Evolutionary conservation across 1,284 basidiomycete species (phyloP).

Genomic region (Fistulina hepatica): DNA sequence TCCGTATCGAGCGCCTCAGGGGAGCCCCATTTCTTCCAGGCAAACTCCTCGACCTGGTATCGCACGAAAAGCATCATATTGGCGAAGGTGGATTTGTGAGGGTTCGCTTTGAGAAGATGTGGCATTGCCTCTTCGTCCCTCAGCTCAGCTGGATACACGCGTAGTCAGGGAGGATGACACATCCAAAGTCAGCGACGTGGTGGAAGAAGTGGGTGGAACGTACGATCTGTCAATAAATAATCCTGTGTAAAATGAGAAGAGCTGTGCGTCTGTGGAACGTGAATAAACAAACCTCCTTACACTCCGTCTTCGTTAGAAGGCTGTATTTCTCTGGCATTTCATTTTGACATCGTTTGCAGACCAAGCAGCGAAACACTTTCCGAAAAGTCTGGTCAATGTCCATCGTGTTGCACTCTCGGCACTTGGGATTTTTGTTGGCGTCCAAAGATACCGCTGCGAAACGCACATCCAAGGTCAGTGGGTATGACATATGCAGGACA

Average conservation of each 20-base stretch:
- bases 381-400: conserved; percentile 78
- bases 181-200: too few relatives aligned
- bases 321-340: conserved; percentile 87
- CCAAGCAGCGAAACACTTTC: conserved; percentile 72
- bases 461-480: too few relatives aligned
- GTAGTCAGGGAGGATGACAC: too few relatives aligned
- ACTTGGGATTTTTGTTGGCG: conserved; percentile 65
- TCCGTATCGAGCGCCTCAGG: conserved; percentile 86
- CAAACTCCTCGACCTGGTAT: conserved; percentile 91
- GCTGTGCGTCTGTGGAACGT: conserved; percentile 1
- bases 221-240: conserved; percentile 83
- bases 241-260: conserved; percentile 39
- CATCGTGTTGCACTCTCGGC: conserved; percentile 70
- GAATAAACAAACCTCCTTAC: conserved; percentile 65
- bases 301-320: conserved; percentile 96
- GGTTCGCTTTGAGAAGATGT: conserved; percentile 92
- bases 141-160: conserved; percentile 60
- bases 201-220: conserved; percentile 18
- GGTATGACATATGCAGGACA: neutral
- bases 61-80: conserved; percentile 99
- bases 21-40: conserved; percentile 97
- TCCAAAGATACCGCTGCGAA: conserved; percentile 61
- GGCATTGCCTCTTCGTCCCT: conserved; percentile 87
- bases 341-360: conserved; percentile 87
- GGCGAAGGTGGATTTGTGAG: conserved; percentile 91